Evolutionary conservation across 2,329 filamentous ascomycete species (phyloP), one percentile per base, ranked within the genome.

Genomic region (Curvularia eragrostidis): DNA sequence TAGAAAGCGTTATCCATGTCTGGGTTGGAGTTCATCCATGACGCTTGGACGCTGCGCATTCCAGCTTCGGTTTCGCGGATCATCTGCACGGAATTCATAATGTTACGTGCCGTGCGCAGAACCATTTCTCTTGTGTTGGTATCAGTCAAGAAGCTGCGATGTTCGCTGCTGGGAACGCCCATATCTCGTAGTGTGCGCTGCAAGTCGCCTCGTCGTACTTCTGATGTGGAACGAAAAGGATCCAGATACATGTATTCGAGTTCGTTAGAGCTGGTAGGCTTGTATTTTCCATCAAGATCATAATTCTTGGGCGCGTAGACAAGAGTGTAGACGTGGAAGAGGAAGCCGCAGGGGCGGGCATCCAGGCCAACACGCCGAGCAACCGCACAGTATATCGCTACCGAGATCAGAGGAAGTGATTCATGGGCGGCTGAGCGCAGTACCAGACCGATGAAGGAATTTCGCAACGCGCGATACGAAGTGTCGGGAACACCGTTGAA

Each of bases 391-490:
- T 89, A 99, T 61, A 98, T 96, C 58, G 89, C 89, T 54, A 89
- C 89, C 1, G 92, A 95, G 60, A 97, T 89, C 49, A 97, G 83
- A 1, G 94, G 95, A 8, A 97, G 82, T 1, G 93, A 94, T 26
- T 91, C 88, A 69, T 96, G 92, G 0, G 85, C 83, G 6, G 85
- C 79, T 48, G 90, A 87, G 34, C 86, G 87, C 42, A 98, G 81
- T 3, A 91, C 91, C 60, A 96, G 83, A 9, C 92, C 92, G 54
- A 99, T 87, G 67, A 97, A 91, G 67, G 91, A 96, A 76, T 98
- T 96, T 61, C 91, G 87, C 56, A 98, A 78, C 57, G 89, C 88
- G 66, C 91, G 87, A 73, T 95, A 97, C 53, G 89, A 86, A 7
- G 87, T 85, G n/a, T 86, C 79, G n/a, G 83, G 81, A 55, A 92